A percentile compares a stretch with the other conserved stretches of the same genome.
Evolutionary conservation across 768 basidiomycete genomes (phyloP).

Genomic region (Lyophyllum semitale): DNA sequence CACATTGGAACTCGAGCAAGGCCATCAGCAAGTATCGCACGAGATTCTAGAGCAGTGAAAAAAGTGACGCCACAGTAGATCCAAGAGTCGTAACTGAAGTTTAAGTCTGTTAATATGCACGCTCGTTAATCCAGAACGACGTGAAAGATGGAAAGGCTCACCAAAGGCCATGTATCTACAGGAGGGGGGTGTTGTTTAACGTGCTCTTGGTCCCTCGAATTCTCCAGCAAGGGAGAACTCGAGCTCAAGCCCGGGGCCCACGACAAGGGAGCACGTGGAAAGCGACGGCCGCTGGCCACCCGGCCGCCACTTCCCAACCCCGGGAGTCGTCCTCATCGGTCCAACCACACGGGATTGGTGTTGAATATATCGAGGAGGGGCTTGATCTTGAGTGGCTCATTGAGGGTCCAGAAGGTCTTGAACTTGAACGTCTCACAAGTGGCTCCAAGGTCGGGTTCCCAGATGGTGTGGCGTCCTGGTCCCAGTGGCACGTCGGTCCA

Average conservation of each 20-base stretch:
- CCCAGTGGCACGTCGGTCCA: neutral
- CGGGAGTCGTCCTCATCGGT: slow-evolving; percentile 1
- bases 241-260: slow-evolving; percentile 22
- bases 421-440: no score
- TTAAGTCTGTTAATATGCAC: no score
- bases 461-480: neutral
- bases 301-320: neutral
- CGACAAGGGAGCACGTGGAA: slow-evolving; percentile 25
- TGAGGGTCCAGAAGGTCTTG: no score
- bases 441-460: no score
- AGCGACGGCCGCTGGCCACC: neutral
- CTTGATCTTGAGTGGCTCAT: neutral
- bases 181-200: neutral
- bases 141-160: neutral
- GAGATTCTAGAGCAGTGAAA: no score
- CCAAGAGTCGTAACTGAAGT: no score
- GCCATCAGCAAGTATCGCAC: no score
- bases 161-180: neutral
- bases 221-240: neutral
- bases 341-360: neutral
- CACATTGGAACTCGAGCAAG: no score
- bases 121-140: neutral
- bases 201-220: slow-evolving; percentile 20
- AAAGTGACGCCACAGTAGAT: no score
- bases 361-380: neutral